Base-by-base conservation (phyloP, 2,329 filamentous ascomycete genomes). In the Microsporum audouinii region DNA sequence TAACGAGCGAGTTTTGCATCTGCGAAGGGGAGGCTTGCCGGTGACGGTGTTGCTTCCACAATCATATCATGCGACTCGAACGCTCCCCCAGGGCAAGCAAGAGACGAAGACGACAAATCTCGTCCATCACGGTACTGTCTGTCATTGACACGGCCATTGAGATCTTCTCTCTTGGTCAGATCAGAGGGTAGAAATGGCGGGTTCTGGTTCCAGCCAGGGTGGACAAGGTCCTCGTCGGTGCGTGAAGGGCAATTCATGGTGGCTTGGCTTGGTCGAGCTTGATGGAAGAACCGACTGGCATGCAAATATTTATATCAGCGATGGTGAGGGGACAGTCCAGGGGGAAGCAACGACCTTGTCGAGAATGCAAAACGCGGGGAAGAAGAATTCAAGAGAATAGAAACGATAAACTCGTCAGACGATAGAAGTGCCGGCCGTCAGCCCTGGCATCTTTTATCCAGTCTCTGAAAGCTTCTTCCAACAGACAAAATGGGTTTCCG, bases 191-290 rank as follows among this genome's bases (percentile, higher is more conserved):
- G 70, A 29, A 74, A 75, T 0, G 78, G 76, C 36, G 80, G 80
- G 69, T 75, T 80, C 72, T 82, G 80, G 69, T 83, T 83, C 75
- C 77, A 82, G 33, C 75, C 73, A 57, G 78, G 76, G 64, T 81
- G 79, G 55, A 57, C 17, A 10, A 58, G 59, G 38, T 71, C 73
- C 62, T 76, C 74, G 65, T 82, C 80, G 57, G 78, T 81, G 63
- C 80, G 77, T 34, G 80, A 81, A 10, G 81, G 79, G 63, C 80
- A 80, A 65, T 82, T 83, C 80, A 83, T 82, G 47, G 36, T 63
- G 62, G n/a, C 2, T 8, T 59, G 17, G n/a, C 2, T 2, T 2
- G 43, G 23, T 5, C 10, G 10, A 36, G 10, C 34, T 10, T 36
- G 34, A 36, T 36, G 34, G 34, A 10, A 10, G 34, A 36, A 10